A percentile compares a stretch with the other conserved stretches of the same genome.
Conservation (phyloP, 805 yeast genomes). For the Lipomyces chichibuensis region DNA sequence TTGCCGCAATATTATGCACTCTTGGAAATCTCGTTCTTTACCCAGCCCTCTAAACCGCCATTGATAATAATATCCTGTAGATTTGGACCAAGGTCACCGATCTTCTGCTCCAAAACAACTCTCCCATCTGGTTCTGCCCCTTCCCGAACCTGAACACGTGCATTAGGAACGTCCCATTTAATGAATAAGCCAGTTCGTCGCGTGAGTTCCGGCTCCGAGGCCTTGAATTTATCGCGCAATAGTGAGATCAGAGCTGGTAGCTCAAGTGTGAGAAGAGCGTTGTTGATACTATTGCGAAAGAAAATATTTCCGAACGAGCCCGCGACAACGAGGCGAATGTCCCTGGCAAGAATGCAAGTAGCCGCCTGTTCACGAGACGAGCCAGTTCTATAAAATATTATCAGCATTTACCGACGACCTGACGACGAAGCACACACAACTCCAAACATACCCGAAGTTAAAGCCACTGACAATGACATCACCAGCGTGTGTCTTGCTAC, state of each 20-base stretch:
- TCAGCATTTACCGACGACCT: neutral
- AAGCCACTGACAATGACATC: constrained; percentile 91
- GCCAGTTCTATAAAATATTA: constrained; percentile 61
- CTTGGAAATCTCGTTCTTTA: constrained; percentile 55
- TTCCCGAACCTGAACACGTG: constrained; percentile 78
- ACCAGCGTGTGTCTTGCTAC: constrained; percentile 75
- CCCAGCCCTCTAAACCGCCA: constrained; percentile 99
- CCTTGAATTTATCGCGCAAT: constrained; percentile 69
- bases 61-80: constrained; percentile 94
- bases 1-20: neutral
- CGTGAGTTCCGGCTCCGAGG: constrained; percentile 67
- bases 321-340: constrained; percentile 87
- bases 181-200: constrained; percentile 93
- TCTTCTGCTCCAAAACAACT: constrained; percentile 76
- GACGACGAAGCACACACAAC: neutral
- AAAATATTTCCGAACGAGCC: constrained; percentile 98
- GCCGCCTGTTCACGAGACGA: constrained; percentile 99
- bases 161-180: constrained; percentile 88
- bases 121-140: constrained; percentile 47
- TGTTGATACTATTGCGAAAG: constrained; percentile 93
- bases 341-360: constrained; percentile 93
- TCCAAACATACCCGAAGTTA: constrained; percentile 69
- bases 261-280: constrained; percentile 90
- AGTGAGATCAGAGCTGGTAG: constrained; percentile 82
- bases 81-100: constrained; percentile 93